A percentile compares a stretch with the other conserved stretches of the same genome.
Conservation (phyloP, 31 red algal species). For the Endocladia muricata region DNA sequence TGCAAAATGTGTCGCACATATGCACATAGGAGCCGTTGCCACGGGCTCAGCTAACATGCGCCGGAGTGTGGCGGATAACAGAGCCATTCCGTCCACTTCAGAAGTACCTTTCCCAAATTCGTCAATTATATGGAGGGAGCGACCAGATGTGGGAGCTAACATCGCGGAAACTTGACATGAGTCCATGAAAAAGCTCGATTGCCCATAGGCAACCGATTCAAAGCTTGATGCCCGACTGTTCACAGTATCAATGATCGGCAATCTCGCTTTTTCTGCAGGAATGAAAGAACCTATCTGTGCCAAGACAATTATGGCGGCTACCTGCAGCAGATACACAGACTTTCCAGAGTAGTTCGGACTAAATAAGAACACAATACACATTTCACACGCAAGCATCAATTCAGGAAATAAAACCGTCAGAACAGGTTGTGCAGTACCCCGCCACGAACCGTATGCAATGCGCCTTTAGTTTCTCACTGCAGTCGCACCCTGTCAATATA, state of each 20-base stretch:
- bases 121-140: constrained; percentile 68
- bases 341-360: constrained; percentile 98
- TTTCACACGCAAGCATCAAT: no score
- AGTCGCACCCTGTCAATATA: constrained; percentile 74
- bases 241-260: constrained; percentile 64
- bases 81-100: constrained; percentile 65
- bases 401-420: no score
- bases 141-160: constrained; percentile 11
- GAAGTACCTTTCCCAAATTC: constrained; percentile 94
- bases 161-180: constrained; percentile 75
- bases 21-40: neutral
- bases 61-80: constrained; percentile 38
- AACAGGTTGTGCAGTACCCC: no score
- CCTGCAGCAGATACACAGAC: constrained; percentile 67
- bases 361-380: neutral
- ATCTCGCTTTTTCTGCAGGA: constrained; percentile 50
- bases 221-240: constrained; percentile 67
- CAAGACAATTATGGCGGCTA: constrained; percentile 74
- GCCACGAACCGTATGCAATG: no score
- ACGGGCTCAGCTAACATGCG: constrained; percentile 5
- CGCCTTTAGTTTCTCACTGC: no score
- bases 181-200: constrained; percentile 83
- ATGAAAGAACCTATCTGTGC: constrained; percentile 88
- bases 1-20: constrained; percentile 59
- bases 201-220: constrained; percentile 52